Conservation (phyloP, 2,329 filamentous ascomycete genomes). For the Chaetomiaceae sp. region DNA sequence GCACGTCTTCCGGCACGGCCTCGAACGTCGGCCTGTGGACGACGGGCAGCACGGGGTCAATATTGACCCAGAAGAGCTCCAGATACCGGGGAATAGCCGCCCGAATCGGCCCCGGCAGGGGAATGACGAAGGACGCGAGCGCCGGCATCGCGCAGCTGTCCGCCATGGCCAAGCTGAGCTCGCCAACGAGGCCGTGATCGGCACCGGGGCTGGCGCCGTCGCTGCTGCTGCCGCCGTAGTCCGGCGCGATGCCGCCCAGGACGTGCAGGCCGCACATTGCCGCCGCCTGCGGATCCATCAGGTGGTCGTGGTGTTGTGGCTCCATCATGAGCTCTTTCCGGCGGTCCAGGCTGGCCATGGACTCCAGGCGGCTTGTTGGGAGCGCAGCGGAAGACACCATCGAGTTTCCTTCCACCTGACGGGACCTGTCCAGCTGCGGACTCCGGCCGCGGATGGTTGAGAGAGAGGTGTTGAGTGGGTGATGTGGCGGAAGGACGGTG, state of each 20-base stretch:
- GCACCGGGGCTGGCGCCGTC: slow-evolving; percentile 11
- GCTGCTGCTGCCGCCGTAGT: slow-evolving; percentile 12
- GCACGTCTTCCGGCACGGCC: slow-evolving; percentile 36
- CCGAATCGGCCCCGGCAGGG: slow-evolving; percentile 32
- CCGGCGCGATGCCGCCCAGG: slow-evolving; percentile 14
- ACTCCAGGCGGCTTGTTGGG: slow-evolving; percentile 32
- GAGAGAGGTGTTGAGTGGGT: slow-evolving; percentile 32
- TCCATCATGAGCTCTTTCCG: slow-evolving; percentile 36
- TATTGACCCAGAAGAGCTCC: slow-evolving; percentile 47
- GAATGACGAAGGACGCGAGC: slow-evolving; percentile 27
- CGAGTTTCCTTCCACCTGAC: slow-evolving; percentile 42
- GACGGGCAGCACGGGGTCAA: slow-evolving; percentile 44
- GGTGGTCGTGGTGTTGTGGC: slow-evolving; percentile 9
- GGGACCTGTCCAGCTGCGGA: slow-evolving; percentile 38
- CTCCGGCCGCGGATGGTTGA: slow-evolving; percentile 45
- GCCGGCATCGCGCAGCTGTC: slow-evolving; percentile 19
- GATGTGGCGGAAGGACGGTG: slow-evolving; percentile 17
- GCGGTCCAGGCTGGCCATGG: slow-evolving; percentile 33
- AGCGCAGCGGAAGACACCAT: slow-evolving; percentile 39
- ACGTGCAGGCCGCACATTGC: slow-evolving; percentile 14
- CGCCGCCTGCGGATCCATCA: slow-evolving; percentile 9
- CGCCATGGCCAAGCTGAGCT: slow-evolving; percentile 29
- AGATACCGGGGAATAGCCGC: slow-evolving; percentile 45
- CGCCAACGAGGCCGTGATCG: slow-evolving; percentile 27
- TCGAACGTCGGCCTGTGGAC: slow-evolving; percentile 44